Conservation (phyloP, 495 filamentous ascomycete species). For the Lasiosphaeriaceae sp. region DNA sequence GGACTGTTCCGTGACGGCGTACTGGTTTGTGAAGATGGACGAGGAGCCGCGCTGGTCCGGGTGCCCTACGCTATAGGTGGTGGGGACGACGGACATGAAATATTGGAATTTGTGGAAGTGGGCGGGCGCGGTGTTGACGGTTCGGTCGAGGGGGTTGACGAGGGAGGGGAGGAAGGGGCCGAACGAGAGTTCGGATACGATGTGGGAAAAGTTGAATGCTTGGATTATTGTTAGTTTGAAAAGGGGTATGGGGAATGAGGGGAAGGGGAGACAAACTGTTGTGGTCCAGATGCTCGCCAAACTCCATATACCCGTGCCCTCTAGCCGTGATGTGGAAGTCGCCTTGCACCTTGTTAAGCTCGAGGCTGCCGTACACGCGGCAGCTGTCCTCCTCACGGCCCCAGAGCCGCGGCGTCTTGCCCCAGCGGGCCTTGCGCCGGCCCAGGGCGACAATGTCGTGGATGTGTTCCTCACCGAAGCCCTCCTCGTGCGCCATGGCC, state of each 20-base stretch:
- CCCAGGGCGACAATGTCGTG: constrained; percentile 66
- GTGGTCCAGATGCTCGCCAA: constrained; percentile 80
- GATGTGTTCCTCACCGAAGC: constrained; percentile 65
- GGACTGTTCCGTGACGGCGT: constrained; percentile 87
- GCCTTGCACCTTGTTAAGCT: constrained; percentile 93
- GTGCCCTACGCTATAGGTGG: constrained; percentile 72
- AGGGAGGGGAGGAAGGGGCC: constrained; percentile 92
- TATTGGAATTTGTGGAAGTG: constrained; percentile 98
- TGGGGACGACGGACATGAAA: constrained; percentile 94
- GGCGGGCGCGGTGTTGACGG: constrained; percentile 63
- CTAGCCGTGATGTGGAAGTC: constrained; percentile 97
- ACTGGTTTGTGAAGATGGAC: constrained; percentile 92
- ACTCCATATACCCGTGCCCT: constrained; percentile 87
- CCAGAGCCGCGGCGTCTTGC: constrained; percentile 66
- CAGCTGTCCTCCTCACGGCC: constrained; percentile 60
- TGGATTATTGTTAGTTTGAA: neutral
- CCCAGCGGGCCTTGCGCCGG: constrained; percentile 55
- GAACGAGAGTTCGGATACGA: constrained; percentile 94
- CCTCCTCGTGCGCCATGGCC: constrained; percentile 50
- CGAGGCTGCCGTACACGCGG: constrained; percentile 82
- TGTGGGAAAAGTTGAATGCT: constrained; percentile 98
- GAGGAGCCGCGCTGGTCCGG: constrained; percentile 17
- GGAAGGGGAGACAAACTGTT: constrained; percentile 32
- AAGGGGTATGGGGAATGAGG: neutral
- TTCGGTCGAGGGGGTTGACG: constrained; percentile 89